Conservation (phyloP, 345 rosid species). For the Gossypium bickii region DNA sequence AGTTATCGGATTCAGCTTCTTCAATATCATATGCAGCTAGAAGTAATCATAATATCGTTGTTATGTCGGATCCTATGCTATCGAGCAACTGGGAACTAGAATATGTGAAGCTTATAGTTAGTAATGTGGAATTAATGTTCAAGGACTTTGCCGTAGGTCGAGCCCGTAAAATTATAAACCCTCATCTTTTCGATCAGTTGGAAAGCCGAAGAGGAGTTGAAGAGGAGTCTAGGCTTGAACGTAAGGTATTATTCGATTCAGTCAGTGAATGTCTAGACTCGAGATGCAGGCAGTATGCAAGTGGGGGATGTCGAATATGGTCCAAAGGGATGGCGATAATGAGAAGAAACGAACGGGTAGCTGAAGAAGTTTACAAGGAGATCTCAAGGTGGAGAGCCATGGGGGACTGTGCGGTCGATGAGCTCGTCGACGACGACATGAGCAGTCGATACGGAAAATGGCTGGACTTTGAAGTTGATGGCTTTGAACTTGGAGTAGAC, state of each 20-base stretch:
- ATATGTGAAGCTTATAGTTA: constrained; percentile 62
- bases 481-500: constrained; percentile 50
- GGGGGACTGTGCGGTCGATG: constrained; percentile 84
- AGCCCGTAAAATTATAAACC: constrained; percentile 41
- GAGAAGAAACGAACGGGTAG: constrained; percentile 55
- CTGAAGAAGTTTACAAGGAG: constrained; percentile 68
- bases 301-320: constrained; percentile 56
- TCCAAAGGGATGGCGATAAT: constrained; percentile 43
- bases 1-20: constrained; percentile 70
- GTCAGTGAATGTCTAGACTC: constrained; percentile 62
- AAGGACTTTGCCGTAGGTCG: constrained; percentile 57
- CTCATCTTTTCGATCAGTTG: constrained; percentile 60
- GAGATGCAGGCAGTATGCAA: constrained; percentile 45
- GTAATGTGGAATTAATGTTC: constrained; percentile 55
- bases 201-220: constrained; percentile 42
- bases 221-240: constrained; percentile 35
- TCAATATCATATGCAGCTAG: constrained; percentile 37
- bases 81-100: constrained; percentile 52
- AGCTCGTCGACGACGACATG: constrained; percentile 90
- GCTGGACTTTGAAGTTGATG: constrained; percentile 73
- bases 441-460: constrained; percentile 74
- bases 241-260: constrained; percentile 67
- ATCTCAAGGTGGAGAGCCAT: constrained; percentile 56
- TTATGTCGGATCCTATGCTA: constrained; percentile 20
- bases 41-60: constrained; percentile 16